Conservation (phyloP, 2,329 filamentous ascomycete genomes). For the Tolypocladium ophioglossoides region DNA sequence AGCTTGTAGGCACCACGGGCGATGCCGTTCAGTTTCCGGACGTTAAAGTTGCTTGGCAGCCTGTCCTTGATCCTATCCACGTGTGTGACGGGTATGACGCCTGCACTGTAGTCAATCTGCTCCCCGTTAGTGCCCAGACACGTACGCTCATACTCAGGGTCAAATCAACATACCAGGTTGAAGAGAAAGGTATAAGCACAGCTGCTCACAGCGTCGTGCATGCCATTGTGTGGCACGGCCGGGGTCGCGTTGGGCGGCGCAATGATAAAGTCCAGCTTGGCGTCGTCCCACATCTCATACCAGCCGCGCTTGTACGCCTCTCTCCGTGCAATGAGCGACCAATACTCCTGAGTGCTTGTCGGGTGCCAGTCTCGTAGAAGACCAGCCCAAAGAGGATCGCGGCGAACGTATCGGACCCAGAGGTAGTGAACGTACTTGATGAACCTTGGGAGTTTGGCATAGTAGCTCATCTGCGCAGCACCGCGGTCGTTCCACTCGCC, state of each 20-base stretch:
- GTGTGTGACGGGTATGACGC: constrained; percentile 75
- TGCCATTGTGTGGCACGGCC: constrained; percentile 75
- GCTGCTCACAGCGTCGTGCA: constrained; percentile 74
- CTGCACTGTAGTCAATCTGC: constrained; percentile 74
- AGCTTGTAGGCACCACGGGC: constrained; percentile 75
- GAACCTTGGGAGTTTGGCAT: constrained; percentile 62
- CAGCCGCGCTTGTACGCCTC: constrained; percentile 70
- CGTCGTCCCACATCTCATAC: constrained; percentile 76
- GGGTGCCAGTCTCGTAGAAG: constrained; percentile 63
- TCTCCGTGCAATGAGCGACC: constrained; percentile 66
- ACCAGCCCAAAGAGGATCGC: constrained; percentile 69
- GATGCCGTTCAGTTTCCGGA: constrained; percentile 63
- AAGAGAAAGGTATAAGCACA: constrained; percentile 93
- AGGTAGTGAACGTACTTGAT: constrained; percentile 80
- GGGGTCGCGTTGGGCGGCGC: constrained; percentile 85
- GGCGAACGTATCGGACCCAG: constrained; percentile 74
- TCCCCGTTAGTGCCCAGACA: constrained; percentile 2
- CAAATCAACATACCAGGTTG: constrained; percentile 54
- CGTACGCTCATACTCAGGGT: too few relatives aligned
- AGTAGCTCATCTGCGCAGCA: constrained; percentile 61
- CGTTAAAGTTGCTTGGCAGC: constrained; percentile 49
- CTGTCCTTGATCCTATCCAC: constrained; percentile 62
- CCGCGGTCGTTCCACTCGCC: constrained; percentile 75
- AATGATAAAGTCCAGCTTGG: constrained; percentile 66
- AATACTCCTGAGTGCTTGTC: constrained; percentile 69